Evolutionary conservation across 805 yeast species (phyloP).

Genomic region (Pichia californica): DNA sequence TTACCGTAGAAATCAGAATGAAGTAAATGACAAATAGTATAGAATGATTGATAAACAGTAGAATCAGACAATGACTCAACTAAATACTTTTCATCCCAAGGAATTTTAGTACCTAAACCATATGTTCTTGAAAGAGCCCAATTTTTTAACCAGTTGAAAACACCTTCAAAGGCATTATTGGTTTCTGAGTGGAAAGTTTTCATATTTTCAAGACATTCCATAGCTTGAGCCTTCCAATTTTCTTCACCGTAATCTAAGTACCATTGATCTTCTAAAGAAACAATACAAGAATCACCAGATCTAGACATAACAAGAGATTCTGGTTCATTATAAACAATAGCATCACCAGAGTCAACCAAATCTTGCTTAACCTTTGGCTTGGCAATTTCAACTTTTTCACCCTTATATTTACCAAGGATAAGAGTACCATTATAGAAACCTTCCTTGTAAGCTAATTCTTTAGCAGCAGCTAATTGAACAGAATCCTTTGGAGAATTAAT

Average conservation of each 20-base stretch:
- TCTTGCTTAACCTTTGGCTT: constrained; percentile 83
- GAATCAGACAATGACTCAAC: constrained; percentile 96
- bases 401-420: constrained; percentile 74
- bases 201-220: constrained; percentile 71
- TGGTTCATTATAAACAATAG: constrained; percentile 91
- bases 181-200: constrained; percentile 78
- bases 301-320: constrained; percentile 86
- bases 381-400: constrained; percentile 86
- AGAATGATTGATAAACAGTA: constrained; percentile 91
- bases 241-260: constrained; percentile 95
- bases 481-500: constrained; percentile 93
- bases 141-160: constrained; percentile 90
- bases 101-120: constrained; percentile 90
- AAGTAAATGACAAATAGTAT: constrained; percentile 80
- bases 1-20: constrained; percentile 85
- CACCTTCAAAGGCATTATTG: constrained; percentile 87
- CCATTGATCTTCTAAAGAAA: constrained; percentile 98
- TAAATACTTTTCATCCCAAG: constrained; percentile 93
- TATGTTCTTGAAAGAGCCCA: constrained; percentile 98
- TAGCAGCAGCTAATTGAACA: constrained; percentile 81
- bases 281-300: constrained; percentile 95
- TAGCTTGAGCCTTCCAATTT: constrained; percentile 74
- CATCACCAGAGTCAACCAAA: constrained; percentile 67
- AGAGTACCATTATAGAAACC: constrained; percentile 88
- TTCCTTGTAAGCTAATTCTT: constrained; percentile 93